A percentile compares a stretch with the other conserved stretches of the same genome.
Evolutionary conservation across 306 rosid species (phyloP).

Genomic region (Oemleria cerasiformis): DNA sequence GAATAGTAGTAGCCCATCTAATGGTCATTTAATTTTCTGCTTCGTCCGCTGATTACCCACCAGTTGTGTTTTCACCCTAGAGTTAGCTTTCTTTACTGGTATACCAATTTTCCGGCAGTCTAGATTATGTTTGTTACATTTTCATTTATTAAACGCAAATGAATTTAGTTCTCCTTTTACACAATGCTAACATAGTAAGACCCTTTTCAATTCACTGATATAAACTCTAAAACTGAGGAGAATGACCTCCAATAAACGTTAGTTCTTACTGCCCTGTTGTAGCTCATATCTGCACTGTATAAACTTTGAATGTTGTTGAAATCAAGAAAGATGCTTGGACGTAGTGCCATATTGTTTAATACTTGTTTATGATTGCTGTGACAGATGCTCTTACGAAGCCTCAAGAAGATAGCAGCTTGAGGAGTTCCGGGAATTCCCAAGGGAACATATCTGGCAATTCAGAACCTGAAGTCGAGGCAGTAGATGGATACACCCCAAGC

Average conservation of each 20-base stretch:
- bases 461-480: constrained; percentile 39
- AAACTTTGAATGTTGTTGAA: neutral
- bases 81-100: neutral
- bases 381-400: constrained; percentile 48
- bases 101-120: neutral
- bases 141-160: neutral
- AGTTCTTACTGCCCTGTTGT: neutral
- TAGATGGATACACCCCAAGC: constrained; percentile 45
- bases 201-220: neutral
- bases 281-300: neutral
- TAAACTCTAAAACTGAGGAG: neutral
- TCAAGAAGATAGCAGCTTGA: constrained; percentile 39
- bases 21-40: neutral
- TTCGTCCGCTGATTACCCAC: neutral
- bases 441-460: constrained; percentile 37
- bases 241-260: neutral
- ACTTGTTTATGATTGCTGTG: constrained; percentile 26
- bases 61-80: neutral
- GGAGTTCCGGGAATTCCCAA: constrained; percentile 41
- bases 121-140: neutral
- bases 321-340: neutral
- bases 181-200: neutral
- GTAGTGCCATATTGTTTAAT: constrained; percentile 16
- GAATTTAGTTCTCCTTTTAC: neutral
- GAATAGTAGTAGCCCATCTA: neutral